These are phyloP conservation scores for Ceratocystis colombiana DNA, from an alignment of 2,329 filamentous ascomycete genomes.

Conservation along the genomic window DNA sequence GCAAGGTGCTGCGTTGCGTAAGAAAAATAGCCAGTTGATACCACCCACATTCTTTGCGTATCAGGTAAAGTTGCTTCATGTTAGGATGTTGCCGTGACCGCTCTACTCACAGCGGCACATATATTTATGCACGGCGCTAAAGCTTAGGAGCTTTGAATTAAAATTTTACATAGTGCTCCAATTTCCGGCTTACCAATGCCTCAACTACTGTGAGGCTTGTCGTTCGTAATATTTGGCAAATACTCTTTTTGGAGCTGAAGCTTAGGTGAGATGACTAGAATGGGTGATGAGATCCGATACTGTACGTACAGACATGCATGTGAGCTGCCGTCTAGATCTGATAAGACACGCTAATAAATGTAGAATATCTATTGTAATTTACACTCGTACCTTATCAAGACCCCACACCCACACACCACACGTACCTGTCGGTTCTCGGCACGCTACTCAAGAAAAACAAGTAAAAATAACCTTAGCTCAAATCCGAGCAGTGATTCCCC, in stretches of 20 bases:
- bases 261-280: background rate
- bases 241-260: background rate
- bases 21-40: background rate
- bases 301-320: background rate
- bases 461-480: background rate
- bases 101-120: too few species aligned
- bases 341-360: background rate
- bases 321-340: background rate
- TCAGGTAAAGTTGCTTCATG: too few species aligned
- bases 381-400: background rate
- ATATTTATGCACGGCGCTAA: too few species aligned
- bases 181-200: too few species aligned
- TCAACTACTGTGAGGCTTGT: too few species aligned
- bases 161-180: too few species aligned
- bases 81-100: too few species aligned
- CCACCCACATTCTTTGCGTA: too few species aligned
- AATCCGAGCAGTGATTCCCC: background rate
- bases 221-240: background rate
- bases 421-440: slow-evolving; percentile 13
- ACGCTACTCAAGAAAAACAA: slow-evolving; percentile 3
- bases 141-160: too few species aligned
- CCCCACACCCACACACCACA: background rate
- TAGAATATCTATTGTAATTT: too few species aligned
- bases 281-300: too few species aligned
- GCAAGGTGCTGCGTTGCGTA: background rate